Conservation (phyloP, 78 protist species). For the Dictyostelium capitatum region DNA sequence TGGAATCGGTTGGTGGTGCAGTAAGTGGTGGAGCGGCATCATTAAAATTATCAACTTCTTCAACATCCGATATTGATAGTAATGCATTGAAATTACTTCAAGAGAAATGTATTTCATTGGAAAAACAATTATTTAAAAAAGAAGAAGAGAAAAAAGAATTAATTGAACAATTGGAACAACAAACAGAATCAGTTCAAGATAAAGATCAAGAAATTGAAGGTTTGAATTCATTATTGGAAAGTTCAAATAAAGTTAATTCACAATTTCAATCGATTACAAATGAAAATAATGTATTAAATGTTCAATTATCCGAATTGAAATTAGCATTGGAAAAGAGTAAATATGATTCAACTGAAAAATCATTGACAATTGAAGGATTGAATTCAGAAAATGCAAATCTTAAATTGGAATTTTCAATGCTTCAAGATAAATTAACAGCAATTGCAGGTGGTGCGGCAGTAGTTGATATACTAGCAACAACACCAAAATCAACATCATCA, state of each 20-base stretch:
- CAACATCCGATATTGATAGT: neutral
- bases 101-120: slow-evolving; percentile 57
- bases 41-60: neutral
- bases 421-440: neutral
- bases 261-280: slow-evolving; percentile 10
- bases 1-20: slow-evolving; percentile 49
- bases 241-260: neutral
- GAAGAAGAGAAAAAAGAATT: slow-evolving; percentile 81
- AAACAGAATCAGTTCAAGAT: slow-evolving; percentile 50
- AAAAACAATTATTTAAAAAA: slow-evolving; percentile 52
- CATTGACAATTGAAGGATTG: slow-evolving; percentile 34
- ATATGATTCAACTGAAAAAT: slow-evolving; percentile 37
- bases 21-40: neutral
- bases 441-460: neutral
- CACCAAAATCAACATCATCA: neutral
- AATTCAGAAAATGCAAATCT: slow-evolving; percentile 28
- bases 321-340: slow-evolving; percentile 37
- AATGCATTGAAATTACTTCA: neutral
- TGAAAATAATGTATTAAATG: slow-evolving; percentile 34
- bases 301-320: slow-evolving; percentile 57
- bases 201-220: slow-evolving; percentile 72
- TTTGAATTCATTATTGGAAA: slow-evolving; percentile 16
- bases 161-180: slow-evolving; percentile 25
- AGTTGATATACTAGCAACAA: neutral
- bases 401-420: slow-evolving; percentile 11